Percentiles rank a stretch among this genome's conserved stretches.
phyloP scores from a whole-genome alignment of 2,329 filamentous ascomycete species.

The Remersonia thermophila region DNA sequence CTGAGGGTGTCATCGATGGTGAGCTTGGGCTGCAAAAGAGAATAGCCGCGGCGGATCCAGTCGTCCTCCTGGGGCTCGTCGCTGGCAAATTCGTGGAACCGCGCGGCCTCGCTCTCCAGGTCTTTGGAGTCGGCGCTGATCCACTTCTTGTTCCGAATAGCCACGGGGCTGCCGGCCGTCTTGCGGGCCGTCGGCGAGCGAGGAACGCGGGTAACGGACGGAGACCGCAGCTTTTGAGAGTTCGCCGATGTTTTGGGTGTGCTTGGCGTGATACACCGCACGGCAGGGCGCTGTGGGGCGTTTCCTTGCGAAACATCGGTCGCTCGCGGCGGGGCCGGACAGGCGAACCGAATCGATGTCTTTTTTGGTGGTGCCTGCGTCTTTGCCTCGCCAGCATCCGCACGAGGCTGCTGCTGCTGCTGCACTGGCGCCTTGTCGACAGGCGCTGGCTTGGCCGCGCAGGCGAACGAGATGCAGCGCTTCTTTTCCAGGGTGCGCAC shows the following conservation, averaged over 20 bases:
- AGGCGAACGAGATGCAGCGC: conserved; percentile 87
- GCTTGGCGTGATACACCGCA: conserved; percentile 12
- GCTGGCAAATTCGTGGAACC: conserved; percentile 86
- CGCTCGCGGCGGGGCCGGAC: conserved; percentile 39
- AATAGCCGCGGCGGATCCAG: conserved; percentile 66
- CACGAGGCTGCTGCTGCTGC: conserved; percentile 21
- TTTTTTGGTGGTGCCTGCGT: conserved; percentile 35
- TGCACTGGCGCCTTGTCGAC: conserved; percentile 31
- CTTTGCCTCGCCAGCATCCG: conserved; percentile 18
- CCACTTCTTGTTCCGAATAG: conserved; percentile 32
- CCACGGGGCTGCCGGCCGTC: conserved; percentile 26
- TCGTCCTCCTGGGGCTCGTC: conserved; percentile 74
- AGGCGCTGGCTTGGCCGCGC: conserved; percentile 49
- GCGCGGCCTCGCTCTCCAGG: conserved; percentile 42
- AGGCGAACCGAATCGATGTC: conserved; percentile 64
- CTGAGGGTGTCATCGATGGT: conserved; percentile 81
- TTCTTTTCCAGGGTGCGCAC: conserved; percentile 61
- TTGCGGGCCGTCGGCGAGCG: conserved; percentile 25
- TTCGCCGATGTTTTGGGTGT: conserved; percentile 20
- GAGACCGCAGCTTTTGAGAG: conserved; percentile 19
- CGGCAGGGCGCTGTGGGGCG: conserved; percentile 11
- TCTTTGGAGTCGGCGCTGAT: conserved; percentile 39
- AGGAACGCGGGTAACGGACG: conserved; percentile 15
- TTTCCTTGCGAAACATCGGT: conserved; percentile 10
- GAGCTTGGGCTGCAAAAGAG: conserved; percentile 54